A percentile compares a stretch with the other conserved stretches of the same genome.
These are phyloP conservation scores for Leptographium lundbergii DNA, from an alignment of 2,329 filamentous ascomycete species.

Conservation along the genomic window DNA sequence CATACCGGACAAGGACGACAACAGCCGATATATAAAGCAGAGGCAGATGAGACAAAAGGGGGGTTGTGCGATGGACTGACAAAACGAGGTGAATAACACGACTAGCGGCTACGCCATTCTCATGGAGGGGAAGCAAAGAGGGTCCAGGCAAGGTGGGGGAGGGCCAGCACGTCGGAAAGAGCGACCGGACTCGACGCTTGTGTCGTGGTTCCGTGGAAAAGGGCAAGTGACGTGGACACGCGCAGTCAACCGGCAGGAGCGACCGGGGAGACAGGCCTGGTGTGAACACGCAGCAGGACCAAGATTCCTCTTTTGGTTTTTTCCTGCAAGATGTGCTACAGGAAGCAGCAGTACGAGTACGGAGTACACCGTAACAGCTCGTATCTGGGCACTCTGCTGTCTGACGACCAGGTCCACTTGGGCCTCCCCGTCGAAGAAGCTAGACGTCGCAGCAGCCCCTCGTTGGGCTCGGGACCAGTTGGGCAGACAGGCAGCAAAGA, in stretches of 20 bases:
- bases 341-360: no score
- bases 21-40: neutral
- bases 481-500: neutral
- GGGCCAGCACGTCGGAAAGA: neutral
- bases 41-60: neutral
- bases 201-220: no score
- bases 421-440: neutral
- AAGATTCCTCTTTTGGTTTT: no score
- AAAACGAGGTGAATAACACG: neutral
- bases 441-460: neutral
- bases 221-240: no score
- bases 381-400: neutral
- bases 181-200: neutral
- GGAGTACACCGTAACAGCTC: neutral
- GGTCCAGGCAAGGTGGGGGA: constrained; percentile 4
- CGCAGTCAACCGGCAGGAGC: no score
- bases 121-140: constrained; percentile 1
- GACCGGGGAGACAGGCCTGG: no score
- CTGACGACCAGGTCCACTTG: neutral
- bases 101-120: neutral
- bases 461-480: neutral
- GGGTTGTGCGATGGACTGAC: neutral
- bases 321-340: no score
- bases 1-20: neutral
- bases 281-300: no score